Conservation (phyloP, 352 stramenopile species). For the Phytophthora megakarya region DNA sequence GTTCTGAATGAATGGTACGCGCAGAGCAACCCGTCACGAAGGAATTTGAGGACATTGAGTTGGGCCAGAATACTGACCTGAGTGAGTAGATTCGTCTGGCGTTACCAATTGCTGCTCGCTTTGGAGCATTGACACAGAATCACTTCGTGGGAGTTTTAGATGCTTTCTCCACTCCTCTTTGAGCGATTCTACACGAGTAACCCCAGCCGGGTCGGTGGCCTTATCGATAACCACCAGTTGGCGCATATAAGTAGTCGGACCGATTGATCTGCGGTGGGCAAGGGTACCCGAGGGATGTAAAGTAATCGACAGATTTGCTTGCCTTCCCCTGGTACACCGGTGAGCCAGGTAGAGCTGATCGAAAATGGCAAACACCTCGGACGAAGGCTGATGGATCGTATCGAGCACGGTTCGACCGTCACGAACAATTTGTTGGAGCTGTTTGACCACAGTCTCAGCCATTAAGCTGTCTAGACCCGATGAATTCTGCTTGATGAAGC, state of each 20-base stretch:
- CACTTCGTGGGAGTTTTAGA: constrained; percentile 8
- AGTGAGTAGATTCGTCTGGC: constrained; percentile 15
- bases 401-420: constrained; percentile 84
- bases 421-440: constrained; percentile 72
- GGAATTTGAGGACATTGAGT: constrained; percentile 42
- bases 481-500: too few species aligned
- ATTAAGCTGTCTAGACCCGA: constrained; percentile 64
- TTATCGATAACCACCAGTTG: constrained; percentile 64
- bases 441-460: constrained; percentile 47
- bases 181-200: constrained; percentile 43
- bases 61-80: constrained; percentile 43
- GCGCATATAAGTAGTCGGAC: constrained; percentile 68
- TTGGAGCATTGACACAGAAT: not conserved
- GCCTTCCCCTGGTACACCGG: constrained; percentile 60
- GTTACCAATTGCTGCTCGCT: too few species aligned
- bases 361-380: constrained; percentile 51
- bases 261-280: constrained; percentile 60
- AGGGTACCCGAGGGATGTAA: constrained; percentile 40
- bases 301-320: constrained; percentile 50
- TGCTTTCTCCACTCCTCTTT: constrained; percentile 41
- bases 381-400: constrained; percentile 89
- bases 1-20: constrained; percentile 29
- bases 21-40: constrained; percentile 45
- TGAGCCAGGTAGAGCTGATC: constrained; percentile 59
- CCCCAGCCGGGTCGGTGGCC: constrained; percentile 36